A percentile compares a stretch with the other conserved stretches of the same genome.
These are phyloP conservation scores for Phragmites australis DNA, from an alignment of 176 grass and related monocot species.

Conservation along the genomic window DNA sequence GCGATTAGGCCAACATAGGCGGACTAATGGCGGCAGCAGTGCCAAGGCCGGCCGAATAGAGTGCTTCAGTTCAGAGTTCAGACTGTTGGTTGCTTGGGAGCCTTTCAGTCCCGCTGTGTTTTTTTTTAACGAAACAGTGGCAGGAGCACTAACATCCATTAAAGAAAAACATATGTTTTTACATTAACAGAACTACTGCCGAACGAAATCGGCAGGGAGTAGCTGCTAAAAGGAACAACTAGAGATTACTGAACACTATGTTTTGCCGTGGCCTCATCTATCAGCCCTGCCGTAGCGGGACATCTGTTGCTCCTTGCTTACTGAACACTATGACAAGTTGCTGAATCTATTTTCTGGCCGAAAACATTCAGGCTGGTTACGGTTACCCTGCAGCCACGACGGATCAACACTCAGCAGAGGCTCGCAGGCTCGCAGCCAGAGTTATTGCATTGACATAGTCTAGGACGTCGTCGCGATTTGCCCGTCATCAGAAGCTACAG, in stretches of 20 bases:
- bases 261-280: too few relatives aligned
- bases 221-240: too few relatives aligned
- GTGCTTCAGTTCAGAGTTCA: neutral
- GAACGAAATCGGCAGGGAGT: too few relatives aligned
- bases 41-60: neutral
- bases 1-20: neutral
- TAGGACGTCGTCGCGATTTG: slow-evolving; percentile 8
- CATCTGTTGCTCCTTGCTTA: slow-evolving; percentile 27
- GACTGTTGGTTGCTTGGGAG: slow-evolving; percentile 21
- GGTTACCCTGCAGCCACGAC: slow-evolving; percentile 48
- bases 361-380: slow-evolving; percentile 6
- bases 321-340: neutral
- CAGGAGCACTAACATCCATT: too few relatives aligned
- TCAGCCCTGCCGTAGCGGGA: neutral
- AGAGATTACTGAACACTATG: too few relatives aligned
- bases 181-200: too few relatives aligned
- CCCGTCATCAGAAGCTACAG: neutral
- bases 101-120: too few relatives aligned
- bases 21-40: neutral
- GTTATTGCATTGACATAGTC: neutral
- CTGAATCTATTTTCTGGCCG: slow-evolving; percentile 23
- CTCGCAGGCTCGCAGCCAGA: neutral
- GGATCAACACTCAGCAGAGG: too few relatives aligned
- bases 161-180: too few relatives aligned
- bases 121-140: too few relatives aligned